Evolutionary conservation across 129 eudicot species (phyloP), one percentile per base, ranked within the genome.

Genomic region (Tagetes patula): DNA sequence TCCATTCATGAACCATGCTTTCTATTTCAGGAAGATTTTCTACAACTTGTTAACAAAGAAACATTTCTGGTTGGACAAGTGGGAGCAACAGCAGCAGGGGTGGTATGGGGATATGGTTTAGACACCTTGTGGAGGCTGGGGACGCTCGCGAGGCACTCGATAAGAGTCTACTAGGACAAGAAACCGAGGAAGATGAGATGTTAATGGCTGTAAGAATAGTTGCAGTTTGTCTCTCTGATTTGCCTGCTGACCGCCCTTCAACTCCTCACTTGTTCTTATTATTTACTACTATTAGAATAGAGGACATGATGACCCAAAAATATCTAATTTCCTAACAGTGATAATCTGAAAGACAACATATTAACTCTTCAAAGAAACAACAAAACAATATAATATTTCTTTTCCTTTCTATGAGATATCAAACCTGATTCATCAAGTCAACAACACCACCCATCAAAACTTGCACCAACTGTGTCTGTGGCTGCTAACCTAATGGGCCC

Each of bases 151-250:
- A 89, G 56, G 98, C 95, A 1, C 82, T 92, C n/a, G 98, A 92
- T 81, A 92, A 84, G 80, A 89, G 86, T 73, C 82, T 92, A 0
- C 13, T 89, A 0, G 95, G 92, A 55, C 87, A 87, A 82, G 90
- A 89, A 72, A 74, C 78, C 64, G 95, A 92, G 76, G 96, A 87
- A 79, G 96, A 89, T 11, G 95, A 92, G 80, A 92, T 92, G 96
- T 76, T 92, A 31, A 89, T 92, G 96, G 98, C 92, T 3, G 82
- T 92, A 3, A 82, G 92, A 75, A 89, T 92, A 64, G 96, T 96
- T 1, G 90, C 84, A 0, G 90, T 92, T 30, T 92, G 98, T 84
- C 82, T 85, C 8, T 89, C 95, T 31, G 95, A 87, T 49, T 65
- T 82, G 69, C 96, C 96, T 6, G 86, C 89, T 8, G 98, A 92